A percentile compares a stretch with the other conserved stretches of the same genome.
Conservation (phyloP, 2,329 filamentous ascomycete species). For the Cryphonectria carpinicola region DNA sequence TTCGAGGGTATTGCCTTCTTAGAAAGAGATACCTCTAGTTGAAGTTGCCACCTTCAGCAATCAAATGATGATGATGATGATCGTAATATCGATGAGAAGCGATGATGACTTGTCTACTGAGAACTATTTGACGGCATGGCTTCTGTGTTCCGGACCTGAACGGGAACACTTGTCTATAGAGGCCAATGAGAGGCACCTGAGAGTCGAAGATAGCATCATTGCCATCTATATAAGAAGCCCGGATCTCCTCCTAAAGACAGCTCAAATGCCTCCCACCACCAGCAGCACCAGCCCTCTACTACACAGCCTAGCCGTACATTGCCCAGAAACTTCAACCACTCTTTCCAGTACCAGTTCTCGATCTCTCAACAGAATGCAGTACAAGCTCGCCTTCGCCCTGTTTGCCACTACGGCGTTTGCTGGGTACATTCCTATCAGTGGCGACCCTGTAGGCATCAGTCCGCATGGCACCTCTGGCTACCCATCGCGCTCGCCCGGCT, state of each 20-base stretch:
- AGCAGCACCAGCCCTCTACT: background rate
- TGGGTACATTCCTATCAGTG: background rate
- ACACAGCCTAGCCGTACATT: background rate
- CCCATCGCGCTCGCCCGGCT: background rate
- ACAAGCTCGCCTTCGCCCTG: background rate
- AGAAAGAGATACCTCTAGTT: background rate
- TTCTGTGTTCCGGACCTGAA: background rate
- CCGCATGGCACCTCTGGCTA: background rate
- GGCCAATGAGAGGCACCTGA: background rate
- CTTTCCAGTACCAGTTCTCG: background rate
- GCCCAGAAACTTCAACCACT: background rate
- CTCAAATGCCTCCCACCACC: background rate
- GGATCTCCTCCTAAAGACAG: background rate
- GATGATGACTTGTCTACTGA: background rate
- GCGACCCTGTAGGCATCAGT: background rate
- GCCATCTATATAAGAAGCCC: background rate
- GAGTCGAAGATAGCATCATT: background rate
- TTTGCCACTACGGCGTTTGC: constrained; percentile 8
- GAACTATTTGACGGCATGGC: background rate
- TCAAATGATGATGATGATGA: background rate
- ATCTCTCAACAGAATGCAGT: constrained; percentile 4
- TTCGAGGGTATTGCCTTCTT: background rate
- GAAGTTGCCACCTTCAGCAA: background rate
- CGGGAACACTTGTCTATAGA: background rate
- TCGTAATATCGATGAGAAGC: background rate